Base-by-base conservation (phyloP, 1,139 yeast genomes). In the Taphrina flavorubra region DNA sequence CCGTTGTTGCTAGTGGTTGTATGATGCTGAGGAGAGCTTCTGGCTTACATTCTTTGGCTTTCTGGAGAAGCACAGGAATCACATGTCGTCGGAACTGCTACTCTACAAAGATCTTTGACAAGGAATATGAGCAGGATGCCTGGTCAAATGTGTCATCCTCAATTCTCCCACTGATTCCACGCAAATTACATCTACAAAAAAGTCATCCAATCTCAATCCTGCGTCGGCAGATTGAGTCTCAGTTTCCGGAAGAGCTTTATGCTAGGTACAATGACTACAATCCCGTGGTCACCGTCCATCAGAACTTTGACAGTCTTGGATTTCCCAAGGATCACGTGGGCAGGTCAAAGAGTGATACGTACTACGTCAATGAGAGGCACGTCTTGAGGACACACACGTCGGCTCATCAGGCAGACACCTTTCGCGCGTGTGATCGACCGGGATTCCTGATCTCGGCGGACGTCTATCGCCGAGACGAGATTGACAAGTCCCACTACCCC, bases 391-490 rank as follows among this genome's bases (percentile, higher is more conserved):
- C 99, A 0, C 99, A 94, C 76, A 94, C 99, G 0, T 92, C 97
- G 0, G 99, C 99, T 0, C 99, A 94, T 77, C 99, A 94, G 78
- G 72, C 70, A 34, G 72, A 71, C 14, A 62, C 68, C 25, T 94
- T 92, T 79, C 81, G 81, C 64, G 76, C 78, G 1, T 83, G 87
- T 68, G 76, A 82, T 46, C 90, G 96, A 0, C 92, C 96, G 0
- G 99, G 98, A 0, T 94, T 90, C 77, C 83, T 94, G 73, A 92
- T 95, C 69, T 85, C 96, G 14, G 99, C 99, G 0, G 99, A 95
- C 78, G 99, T 94, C 7, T 94, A 92, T 77, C 84, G 99, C 74
- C 85, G 96, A 74, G 99, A 94, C 78, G 97, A 94, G 75, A 90
- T 94, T 71, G 99, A 94, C 77, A 83, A 92, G 73, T 92, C 98